A percentile compares a stretch with the other conserved stretches of the same genome.
phyloP scores from a whole-genome alignment of 1,284 basidiomycete genomes.

The Ustilago esculenta region DNA sequence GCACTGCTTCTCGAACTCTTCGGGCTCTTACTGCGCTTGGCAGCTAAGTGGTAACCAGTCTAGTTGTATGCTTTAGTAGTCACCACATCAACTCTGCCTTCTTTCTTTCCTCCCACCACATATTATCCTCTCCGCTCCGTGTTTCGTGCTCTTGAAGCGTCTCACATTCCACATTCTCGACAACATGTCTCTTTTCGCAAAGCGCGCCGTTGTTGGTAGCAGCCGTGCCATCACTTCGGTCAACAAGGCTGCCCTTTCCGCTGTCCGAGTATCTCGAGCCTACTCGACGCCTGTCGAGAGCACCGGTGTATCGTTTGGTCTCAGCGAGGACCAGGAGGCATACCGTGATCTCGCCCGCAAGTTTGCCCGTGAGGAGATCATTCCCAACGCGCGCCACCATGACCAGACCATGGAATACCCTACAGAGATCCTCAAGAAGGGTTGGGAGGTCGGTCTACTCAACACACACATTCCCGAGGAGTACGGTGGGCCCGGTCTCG shows the following conservation, averaged over 20 bases:
- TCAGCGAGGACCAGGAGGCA: slow-evolving; percentile 67
- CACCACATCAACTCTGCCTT: not conserved
- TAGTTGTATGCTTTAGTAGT: too few species aligned
- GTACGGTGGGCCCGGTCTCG: slow-evolving; percentile 71
- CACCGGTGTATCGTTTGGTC: slow-evolving; percentile 56
- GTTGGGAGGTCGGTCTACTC: slow-evolving; percentile 57
- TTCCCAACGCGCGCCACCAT: slow-evolving; percentile 69
- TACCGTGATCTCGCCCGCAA: slow-evolving; percentile 70
- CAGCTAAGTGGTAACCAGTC: too few species aligned
- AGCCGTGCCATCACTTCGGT: slow-evolving; percentile 29
- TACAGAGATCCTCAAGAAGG: slow-evolving; percentile 71
- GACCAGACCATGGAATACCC: slow-evolving; percentile 69
- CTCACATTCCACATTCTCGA: not conserved
- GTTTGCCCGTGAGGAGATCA: slow-evolving; percentile 71
- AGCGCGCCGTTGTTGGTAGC: slow-evolving; percentile 36
- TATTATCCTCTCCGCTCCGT: not conserved
- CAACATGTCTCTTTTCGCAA: slow-evolving; percentile 44
- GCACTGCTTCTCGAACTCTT: slow-evolving; percentile 1
- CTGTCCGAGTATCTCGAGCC: slow-evolving; percentile 20
- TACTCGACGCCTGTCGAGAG: slow-evolving; percentile 41
- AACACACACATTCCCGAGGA: slow-evolving; percentile 67
- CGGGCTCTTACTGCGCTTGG: too few species aligned
- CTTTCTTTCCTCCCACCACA: slow-evolving; percentile 3
- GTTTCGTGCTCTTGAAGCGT: not conserved
- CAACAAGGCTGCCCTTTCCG: slow-evolving; percentile 16